Conservation (phyloP, 495 filamentous ascomycete species). For the Lasiosphaeria hispida region DNA sequence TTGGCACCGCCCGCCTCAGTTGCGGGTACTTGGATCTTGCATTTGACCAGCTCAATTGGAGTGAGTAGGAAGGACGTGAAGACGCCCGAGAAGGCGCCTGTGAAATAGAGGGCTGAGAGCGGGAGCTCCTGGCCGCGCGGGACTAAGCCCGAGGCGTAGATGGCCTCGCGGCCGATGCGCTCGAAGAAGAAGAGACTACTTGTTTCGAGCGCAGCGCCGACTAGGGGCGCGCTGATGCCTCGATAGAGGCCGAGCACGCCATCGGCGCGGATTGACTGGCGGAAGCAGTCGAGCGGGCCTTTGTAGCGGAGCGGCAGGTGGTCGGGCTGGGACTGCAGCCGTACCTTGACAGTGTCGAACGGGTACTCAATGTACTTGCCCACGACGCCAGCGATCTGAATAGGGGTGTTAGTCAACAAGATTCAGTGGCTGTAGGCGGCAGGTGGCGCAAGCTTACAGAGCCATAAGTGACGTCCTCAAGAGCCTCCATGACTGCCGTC, state of each 20-base stretch:
- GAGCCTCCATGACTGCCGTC: slow-evolving; percentile 60
- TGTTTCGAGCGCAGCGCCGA: slow-evolving; percentile 92
- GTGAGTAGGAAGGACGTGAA: slow-evolving; percentile 89
- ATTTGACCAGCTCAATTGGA: slow-evolving; percentile 96
- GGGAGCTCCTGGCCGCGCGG: slow-evolving; percentile 57
- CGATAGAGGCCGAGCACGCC: slow-evolving; percentile 84
- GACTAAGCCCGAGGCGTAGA: slow-evolving; percentile 56
- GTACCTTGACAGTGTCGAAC: slow-evolving; percentile 95
- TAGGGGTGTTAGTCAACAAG: slow-evolving; percentile 15
- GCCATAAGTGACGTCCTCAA: slow-evolving; percentile 81
- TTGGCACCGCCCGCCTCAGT: slow-evolving; percentile 24
- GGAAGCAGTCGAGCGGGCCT: slow-evolving; percentile 91
- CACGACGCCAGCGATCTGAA: slow-evolving; percentile 80
- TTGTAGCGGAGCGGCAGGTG: slow-evolving; percentile 76
- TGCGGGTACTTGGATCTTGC: slow-evolving; percentile 85
- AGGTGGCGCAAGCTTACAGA: slow-evolving; percentile 56
- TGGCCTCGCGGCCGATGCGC: slow-evolving; percentile 55
- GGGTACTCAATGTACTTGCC: slow-evolving; percentile 98
- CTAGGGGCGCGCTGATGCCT: slow-evolving; percentile 86
- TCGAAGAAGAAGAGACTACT: slow-evolving; percentile 92
- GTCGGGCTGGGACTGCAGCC: slow-evolving; percentile 78
- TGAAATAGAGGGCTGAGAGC: slow-evolving; percentile 67
- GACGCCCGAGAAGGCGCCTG: slow-evolving; percentile 82
- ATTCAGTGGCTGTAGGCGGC: background rate
- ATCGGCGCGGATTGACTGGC: slow-evolving; percentile 71